Evolutionary conservation across 768 basidiomycete species (phyloP), one percentile per base, ranked within the genome.

Genomic region (Boletus rubescentipes): DNA sequence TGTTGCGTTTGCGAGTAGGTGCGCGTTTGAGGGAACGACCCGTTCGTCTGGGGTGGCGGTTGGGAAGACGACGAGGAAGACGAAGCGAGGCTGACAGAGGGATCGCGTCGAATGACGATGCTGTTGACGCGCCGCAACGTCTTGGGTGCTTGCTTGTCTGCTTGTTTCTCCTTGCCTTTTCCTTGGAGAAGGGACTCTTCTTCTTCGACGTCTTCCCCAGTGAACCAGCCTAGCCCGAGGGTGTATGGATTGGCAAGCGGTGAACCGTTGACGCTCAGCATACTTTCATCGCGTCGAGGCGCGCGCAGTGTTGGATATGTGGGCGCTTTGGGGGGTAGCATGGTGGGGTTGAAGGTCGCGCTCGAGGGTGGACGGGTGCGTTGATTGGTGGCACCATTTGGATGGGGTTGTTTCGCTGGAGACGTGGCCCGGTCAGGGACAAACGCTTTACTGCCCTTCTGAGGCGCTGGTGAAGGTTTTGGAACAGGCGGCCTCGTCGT

Each of bases 241-340:
- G 84, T 77, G 62, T 86, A 87, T 1, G 90, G 89, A 65, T 91
- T 91, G 16, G 85, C 82, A 16, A 93, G 77, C 0, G 91, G 91
- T 0, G 89, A 91, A 5, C 91, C 91, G 55, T 93, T 93, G 18
- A 87, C 70, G 62, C 89, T 89, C 46, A 92, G 76, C 81, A 92
- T 82, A 62, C 77, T 83, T 69, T 93, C 91, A 62, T 90, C 83
- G 58, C 77, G 81, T 38, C 87, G 81, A 11, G 89, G 86, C 65
- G 85, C 75, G 23, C 90, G 84, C 43, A 86, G 74, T 5, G 77
- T 66, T 16, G 78, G 72, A 58, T 64, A 80, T 51, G 59, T 71
- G 57, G 73, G 74, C 9, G 70, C 72, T 49, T 74, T 69, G 39
- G 71, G 68, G 20, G 72, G 73, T 16, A 79, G 79, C 35, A 93